Conservation (phyloP, 1,284 basidiomycete species). For the Rhizoctonia solani region DNA sequence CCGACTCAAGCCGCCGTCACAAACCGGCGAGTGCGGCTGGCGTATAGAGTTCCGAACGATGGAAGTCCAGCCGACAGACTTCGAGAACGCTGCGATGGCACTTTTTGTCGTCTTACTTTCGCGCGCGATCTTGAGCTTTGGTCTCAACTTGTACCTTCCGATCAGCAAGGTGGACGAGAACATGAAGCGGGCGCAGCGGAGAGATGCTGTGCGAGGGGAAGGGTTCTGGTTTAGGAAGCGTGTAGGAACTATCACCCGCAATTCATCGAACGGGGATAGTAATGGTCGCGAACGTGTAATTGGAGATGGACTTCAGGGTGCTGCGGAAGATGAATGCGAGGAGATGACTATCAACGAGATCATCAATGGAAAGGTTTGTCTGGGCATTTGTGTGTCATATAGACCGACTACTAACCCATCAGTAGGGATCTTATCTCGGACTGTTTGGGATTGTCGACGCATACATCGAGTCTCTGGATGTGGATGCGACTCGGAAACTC, state of each 20-base stretch:
- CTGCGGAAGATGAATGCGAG: conserved; percentile 79
- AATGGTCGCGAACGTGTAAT: background rate
- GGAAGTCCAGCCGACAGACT: conserved; percentile 99
- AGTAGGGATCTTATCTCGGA: conserved; percentile 78
- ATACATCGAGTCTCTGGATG: conserved; percentile 87
- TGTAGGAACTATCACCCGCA: conserved; percentile 65
- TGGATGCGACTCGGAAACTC: conserved; percentile 63
- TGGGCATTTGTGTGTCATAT: background rate
- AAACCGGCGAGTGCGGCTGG: conserved; percentile 93
- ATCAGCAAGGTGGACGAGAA: conserved; percentile 99
- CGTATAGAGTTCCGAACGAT: conserved; percentile 97
- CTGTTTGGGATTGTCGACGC: conserved; percentile 82
- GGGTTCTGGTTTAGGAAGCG: conserved; percentile 92
- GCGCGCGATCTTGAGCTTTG: conserved; percentile 88
- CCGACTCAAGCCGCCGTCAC: conserved; percentile 97
- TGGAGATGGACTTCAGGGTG: conserved; percentile 41
- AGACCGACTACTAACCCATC: background rate
- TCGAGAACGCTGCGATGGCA: conserved; percentile 96
- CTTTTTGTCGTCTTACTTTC: conserved; percentile 94
- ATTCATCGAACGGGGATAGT: background rate
- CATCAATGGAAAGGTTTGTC: conserved; percentile 81
- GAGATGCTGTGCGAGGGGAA: conserved; percentile 74
- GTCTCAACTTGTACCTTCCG: conserved; percentile 94
- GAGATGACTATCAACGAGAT: conserved; percentile 93
- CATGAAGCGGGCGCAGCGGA: conserved; percentile 86